Evolutionary conservation across 2,329 filamentous ascomycete species (phyloP), one percentile per base, ranked within the genome.

Genomic region (Lecanosticta acicola): DNA sequence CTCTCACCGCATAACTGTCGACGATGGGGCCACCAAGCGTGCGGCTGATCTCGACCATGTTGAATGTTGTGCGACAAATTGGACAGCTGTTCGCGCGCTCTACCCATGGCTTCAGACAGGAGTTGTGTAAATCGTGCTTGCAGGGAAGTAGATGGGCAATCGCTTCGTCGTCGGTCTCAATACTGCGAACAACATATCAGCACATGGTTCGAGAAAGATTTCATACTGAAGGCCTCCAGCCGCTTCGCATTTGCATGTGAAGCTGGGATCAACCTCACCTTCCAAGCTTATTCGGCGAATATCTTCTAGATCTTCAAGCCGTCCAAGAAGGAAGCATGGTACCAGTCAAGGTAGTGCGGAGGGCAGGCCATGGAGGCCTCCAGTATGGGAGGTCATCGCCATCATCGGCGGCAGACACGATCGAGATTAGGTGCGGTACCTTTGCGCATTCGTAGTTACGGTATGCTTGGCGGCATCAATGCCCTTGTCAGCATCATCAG

Each of bases 21-120:
- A 76, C 58, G 7, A 78, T 72, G 2, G 73, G 67, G 4, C 79
- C 80, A 75, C 87, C 85, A 61, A 89, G 71, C 57, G 77, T 80
- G 62, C 85, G 81, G 67, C 85, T 85, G 51, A 98, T 82, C 65
- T 93, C 82, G 56, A 98, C 90, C 59, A 84, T 72, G 68, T 97
- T 91, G 73, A 98, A 97, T 53, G 79, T 81, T 60, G 87, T 85
- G 57, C 93, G 86, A 70, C 93, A 98, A 67, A 98, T 95, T 37
- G 93, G 93, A 68, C 93, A 98, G 65, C 90, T 96, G 70, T 97
- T 98, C 54, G 93, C 91, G 67, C 94, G 85, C 69, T 94, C 87
- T 37, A 91, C 88, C 93, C 93, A 98, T 58, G 89, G 87, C 59
- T 85, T 85, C 57, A 98, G 77, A 68, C 93, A 98, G 42, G 85